A percentile compares a stretch with the other conserved stretches of the same genome.
Evolutionary conservation across 192 early-diverging fungal genomes (phyloP).

Genomic region (Podila horticola): DNA sequence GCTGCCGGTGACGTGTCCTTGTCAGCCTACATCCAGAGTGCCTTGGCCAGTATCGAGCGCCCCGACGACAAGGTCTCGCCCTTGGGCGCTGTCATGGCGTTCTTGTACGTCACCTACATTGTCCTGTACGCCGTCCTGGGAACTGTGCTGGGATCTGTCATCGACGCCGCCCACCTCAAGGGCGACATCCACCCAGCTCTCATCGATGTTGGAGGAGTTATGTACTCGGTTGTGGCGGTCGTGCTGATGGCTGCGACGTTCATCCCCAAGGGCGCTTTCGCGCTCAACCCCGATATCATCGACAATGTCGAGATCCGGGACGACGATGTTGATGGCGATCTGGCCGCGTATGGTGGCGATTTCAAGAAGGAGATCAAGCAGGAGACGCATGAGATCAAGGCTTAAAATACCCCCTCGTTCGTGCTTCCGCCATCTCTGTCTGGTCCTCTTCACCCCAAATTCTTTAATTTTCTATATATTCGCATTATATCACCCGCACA

Average conservation of each 20-base stretch:
- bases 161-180: slow-evolving; percentile 34
- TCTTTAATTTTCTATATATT: too few species aligned
- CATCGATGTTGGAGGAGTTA: slow-evolving; percentile 53
- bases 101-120: slow-evolving; percentile 64
- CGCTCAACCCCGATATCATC: slow-evolving; percentile 52
- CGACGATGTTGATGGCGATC: slow-evolving; percentile 18
- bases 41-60: slow-evolving; percentile 39
- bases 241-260: slow-evolving; percentile 62
- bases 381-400: neutral
- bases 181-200: slow-evolving; percentile 42
- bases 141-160: slow-evolving; percentile 48
- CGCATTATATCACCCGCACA: too few species aligned
- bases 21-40: slow-evolving; percentile 57
- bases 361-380: neutral
- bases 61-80: slow-evolving; percentile 55
- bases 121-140: slow-evolving; percentile 57
- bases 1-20: slow-evolving; percentile 68
- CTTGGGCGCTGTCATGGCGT: slow-evolving; percentile 67
- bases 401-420: too few species aligned
- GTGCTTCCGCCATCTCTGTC: too few species aligned
- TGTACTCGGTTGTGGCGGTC: slow-evolving; percentile 55
- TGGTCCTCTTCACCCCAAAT: too few species aligned
- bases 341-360: neutral
- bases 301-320: slow-evolving; percentile 24
- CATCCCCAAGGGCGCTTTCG: slow-evolving; percentile 61